Evolutionary conservation across 2,329 filamentous ascomycete genomes (phyloP), one percentile per base, ranked within the genome.

Genomic region (Venturia carpophila): DNA sequence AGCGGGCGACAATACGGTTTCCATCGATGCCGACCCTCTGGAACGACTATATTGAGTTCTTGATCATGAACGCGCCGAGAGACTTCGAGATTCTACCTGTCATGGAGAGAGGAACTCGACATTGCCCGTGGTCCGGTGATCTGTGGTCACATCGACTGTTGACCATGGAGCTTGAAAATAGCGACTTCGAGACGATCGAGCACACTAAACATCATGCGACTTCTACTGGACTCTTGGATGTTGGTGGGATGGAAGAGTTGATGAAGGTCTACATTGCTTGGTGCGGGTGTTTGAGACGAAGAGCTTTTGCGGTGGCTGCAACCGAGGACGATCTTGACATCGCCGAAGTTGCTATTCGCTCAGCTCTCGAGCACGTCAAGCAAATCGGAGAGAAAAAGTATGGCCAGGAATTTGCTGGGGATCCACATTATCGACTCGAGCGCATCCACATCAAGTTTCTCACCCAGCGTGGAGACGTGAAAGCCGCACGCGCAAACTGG

Each of bases 121-220:
- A 97, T 75, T 96, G 93, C 70, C 92, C 94, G 1, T 96, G 92
- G 89, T 95, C 92, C 7, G 94, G 94, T 19, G 83, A 85, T 37
- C 82, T 99, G 7, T 99, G 94, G 94, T 90, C 91, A 7, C 87
- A 93, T 69, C 92, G 92, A 69, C 88, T 99, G 34, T 78, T 97
- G 63, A 88, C 87, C 24, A 90, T 91, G 3, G 94, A 97, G 76
- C 85, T 90, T 58, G 88, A 90, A 67, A 84, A 84, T 42, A 83
- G 87, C 68, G 82, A 88, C 0, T 96, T 96, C 71, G 81, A 87
- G 30, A 88, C 90, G 62, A 90, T 97, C 63, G 91, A 95, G 70
- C 83, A 87, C 49, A 92, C 97, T 74, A 99, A 99, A 76, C 91
- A 97, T 75, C 87, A 87, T 55, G 94, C 94, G 7, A 97, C 92